Percentiles rank a stretch among this genome's conserved stretches.
phyloP scores from a whole-genome alignment of 1,139 yeast species.

The Spencermartinsiella ligniputridi region DNA sequence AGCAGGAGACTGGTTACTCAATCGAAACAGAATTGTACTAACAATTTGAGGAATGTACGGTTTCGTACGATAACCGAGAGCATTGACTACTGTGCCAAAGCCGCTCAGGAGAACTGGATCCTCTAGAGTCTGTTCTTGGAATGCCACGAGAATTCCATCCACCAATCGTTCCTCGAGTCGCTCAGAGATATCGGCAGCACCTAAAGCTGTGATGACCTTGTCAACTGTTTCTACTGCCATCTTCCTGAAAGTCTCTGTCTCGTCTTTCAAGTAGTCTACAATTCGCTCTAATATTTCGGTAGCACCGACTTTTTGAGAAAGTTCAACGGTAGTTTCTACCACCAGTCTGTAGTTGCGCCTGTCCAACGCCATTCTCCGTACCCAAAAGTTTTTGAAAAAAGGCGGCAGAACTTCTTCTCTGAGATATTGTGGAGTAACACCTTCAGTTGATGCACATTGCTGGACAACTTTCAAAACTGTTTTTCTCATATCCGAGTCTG shows the following conservation, averaged over 20 bases:
- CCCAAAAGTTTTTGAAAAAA: slow-evolving; percentile 74
- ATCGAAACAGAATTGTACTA: slow-evolving; percentile 66
- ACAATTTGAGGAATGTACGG: slow-evolving; percentile 76
- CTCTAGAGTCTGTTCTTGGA: slow-evolving; percentile 67
- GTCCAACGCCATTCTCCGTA: slow-evolving; percentile 47
- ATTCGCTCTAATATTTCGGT: slow-evolving; percentile 55
- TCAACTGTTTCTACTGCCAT: slow-evolving; percentile 75
- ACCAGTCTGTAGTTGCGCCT: slow-evolving; percentile 54
- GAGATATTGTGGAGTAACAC: slow-evolving; percentile 45
- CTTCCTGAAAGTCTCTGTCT: slow-evolving; percentile 69
- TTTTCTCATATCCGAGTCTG: slow-evolving; percentile 86
- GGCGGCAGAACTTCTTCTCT: slow-evolving; percentile 52
- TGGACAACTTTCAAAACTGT: slow-evolving; percentile 62
- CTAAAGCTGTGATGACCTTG: slow-evolving; percentile 42
- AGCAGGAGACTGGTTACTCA: slow-evolving; percentile 68
- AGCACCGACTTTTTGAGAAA: slow-evolving; percentile 68
- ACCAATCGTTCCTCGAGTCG: slow-evolving; percentile 63
- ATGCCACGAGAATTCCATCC: slow-evolving; percentile 80
- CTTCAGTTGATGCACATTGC: slow-evolving; percentile 52
- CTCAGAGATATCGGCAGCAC: slow-evolving; percentile 51
- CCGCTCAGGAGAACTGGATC: slow-evolving; percentile 56
- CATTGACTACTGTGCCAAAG: slow-evolving; percentile 60
- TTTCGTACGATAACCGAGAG: slow-evolving; percentile 63
- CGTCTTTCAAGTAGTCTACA: slow-evolving; percentile 65
- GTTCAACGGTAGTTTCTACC: slow-evolving; percentile 63